Percentiles rank a stretch among this genome's conserved stretches.
Evolutionary conservation across 2,329 filamentous ascomycete genomes (phyloP).

Genomic region (Fusarium marasasianum): DNA sequence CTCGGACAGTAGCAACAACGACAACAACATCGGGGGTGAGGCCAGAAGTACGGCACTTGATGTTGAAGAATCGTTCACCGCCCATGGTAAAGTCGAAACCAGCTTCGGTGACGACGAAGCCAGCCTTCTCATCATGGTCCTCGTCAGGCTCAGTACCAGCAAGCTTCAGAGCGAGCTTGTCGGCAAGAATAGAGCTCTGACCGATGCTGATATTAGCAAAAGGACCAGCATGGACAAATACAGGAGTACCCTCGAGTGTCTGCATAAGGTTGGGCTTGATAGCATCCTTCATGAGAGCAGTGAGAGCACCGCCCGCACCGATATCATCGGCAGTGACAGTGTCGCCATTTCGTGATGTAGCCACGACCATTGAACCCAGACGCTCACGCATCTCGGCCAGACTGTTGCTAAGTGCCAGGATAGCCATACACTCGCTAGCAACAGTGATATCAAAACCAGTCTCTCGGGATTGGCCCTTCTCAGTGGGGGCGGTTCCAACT

Average conservation of each 20-base stretch:
- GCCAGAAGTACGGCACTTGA: conserved; percentile 96
- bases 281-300: conserved; percentile 95
- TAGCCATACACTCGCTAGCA: conserved; percentile 97
- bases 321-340: conserved; percentile 97
- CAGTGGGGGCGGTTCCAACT: conserved; percentile 86
- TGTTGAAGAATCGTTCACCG: conserved; percentile 99
- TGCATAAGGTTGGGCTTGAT: conserved; percentile 99
- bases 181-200: conserved; percentile 92
- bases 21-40: conserved; percentile 93
- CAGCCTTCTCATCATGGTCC: conserved; percentile 81
- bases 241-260: conserved; percentile 94
- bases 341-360: conserved; percentile 84
- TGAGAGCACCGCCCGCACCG: conserved; percentile 89
- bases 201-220: conserved; percentile 99
- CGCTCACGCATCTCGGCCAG: conserved; percentile 91
- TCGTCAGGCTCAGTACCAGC: conserved; percentile 94
- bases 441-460: conserved; percentile 99
- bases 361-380: conserved; percentile 94
- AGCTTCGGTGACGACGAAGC: conserved; percentile 95
- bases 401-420: conserved; percentile 90
- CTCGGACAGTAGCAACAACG: conserved; percentile 93
- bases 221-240: conserved; percentile 96
- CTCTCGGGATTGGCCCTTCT: conserved; percentile 87
- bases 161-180: conserved; percentile 95
- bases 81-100: conserved; percentile 99